phyloP scores from a whole-genome alignment of 179 eudicot genomes.

The Nepenthes alata region DNA sequence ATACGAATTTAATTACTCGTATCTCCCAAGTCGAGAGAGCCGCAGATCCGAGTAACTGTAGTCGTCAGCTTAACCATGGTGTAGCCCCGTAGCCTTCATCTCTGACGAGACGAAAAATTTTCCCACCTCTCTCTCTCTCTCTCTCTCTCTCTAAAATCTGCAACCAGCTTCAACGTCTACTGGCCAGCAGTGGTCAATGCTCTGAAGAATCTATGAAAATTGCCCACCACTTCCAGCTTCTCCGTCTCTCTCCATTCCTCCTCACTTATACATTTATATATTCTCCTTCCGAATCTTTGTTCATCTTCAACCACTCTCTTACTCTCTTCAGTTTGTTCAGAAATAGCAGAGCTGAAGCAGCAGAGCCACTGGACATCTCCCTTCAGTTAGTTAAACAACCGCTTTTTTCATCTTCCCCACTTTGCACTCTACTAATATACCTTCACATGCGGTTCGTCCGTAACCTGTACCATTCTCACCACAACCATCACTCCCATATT shows the following conservation, averaged over 20 bases:
- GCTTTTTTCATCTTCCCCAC: constrained; percentile 8
- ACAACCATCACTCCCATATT: neutral
- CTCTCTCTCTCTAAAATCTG: too few relatives aligned
- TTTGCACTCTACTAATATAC: constrained; percentile 8
- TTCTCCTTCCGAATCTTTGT: too few relatives aligned
- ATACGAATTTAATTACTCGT: too few relatives aligned
- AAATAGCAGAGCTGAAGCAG: neutral
- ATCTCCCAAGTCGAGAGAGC: too few relatives aligned
- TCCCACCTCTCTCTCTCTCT: neutral
- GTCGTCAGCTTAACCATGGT: too few relatives aligned
- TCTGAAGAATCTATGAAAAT: too few relatives aligned
- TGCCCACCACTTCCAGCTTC: neutral
- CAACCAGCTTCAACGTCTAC: too few relatives aligned
- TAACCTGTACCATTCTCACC: neutral
- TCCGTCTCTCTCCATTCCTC: neutral
- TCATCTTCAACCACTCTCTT: neutral
- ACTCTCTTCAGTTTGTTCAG: neutral
- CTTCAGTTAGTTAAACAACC: constrained; percentile 22
- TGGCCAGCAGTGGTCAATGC: too few relatives aligned
- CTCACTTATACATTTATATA: neutral
- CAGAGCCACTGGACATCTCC: neutral
- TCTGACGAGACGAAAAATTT: too few relatives aligned
- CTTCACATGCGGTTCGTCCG: neutral
- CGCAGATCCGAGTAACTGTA: too few relatives aligned
- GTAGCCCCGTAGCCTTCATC: too few relatives aligned